Conservation (phyloP, 495 filamentous ascomycete species). For the Rusavskia elegans region DNA sequence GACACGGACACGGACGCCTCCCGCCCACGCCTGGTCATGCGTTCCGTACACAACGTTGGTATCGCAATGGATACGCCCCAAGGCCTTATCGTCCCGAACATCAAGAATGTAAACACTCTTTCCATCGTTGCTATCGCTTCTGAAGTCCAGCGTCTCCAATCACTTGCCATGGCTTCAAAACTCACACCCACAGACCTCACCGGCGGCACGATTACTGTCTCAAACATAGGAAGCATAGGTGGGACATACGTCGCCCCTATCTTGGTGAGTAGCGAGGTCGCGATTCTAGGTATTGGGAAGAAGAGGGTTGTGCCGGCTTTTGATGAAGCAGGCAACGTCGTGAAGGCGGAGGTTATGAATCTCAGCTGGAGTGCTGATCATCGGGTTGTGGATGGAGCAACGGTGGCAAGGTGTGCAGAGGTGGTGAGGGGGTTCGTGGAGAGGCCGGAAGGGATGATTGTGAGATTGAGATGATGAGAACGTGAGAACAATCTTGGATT, state of each 20-base stretch:
- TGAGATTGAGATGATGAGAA: slow-evolving; percentile 24
- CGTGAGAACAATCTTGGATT: too few relatives aligned
- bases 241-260: slow-evolving; percentile 84
- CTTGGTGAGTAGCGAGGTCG: slow-evolving; percentile 70
- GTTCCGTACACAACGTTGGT: slow-evolving; percentile 83
- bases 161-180: slow-evolving; percentile 54
- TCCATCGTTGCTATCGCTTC: slow-evolving; percentile 62
- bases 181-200: slow-evolving; percentile 59
- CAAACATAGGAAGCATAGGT: slow-evolving; percentile 94
- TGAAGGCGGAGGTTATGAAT: slow-evolving; percentile 53
- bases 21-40: slow-evolving; percentile 45
- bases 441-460: slow-evolving; percentile 69
- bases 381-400: slow-evolving; percentile 84
- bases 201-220: slow-evolving; percentile 87
- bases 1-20: slow-evolving; percentile 35
- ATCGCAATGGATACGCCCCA: slow-evolving; percentile 87
- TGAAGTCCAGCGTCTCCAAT: slow-evolving; percentile 59
- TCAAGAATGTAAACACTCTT: slow-evolving; percentile 63
- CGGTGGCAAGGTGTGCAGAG: slow-evolving; percentile 78
- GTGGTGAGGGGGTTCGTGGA: slow-evolving; percentile 62
- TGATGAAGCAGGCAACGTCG: slow-evolving; percentile 34
- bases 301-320: slow-evolving; percentile 62
- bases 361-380: slow-evolving; percentile 98
- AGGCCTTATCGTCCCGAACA: slow-evolving; percentile 86
- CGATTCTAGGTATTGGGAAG: slow-evolving; percentile 80